Evolutionary conservation across 2,329 filamentous ascomycete genomes (phyloP), one percentile per base, ranked within the genome.

Genomic region (Penicillium sp.): DNA sequence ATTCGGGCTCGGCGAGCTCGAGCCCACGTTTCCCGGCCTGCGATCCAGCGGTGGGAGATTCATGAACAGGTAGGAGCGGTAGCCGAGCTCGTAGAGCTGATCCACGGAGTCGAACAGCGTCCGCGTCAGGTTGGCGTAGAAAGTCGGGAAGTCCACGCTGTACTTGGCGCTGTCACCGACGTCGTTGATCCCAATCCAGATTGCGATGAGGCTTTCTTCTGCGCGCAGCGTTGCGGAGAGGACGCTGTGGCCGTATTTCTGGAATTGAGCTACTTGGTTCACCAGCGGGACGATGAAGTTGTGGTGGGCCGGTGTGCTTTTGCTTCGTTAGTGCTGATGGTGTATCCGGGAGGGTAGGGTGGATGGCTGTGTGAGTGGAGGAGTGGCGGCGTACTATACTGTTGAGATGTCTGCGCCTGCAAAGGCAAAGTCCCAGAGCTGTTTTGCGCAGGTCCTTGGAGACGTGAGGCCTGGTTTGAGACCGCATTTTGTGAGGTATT

Each of bases 101-200:
- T 65, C 56, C 7, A 75, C 61, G 11, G 66, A 64, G 10, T 58
- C 43, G 40, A 76, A 72, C 2, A 74, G 59, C 0, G 67, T 61
- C 3, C 36, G 36, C 23, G 72, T 65, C 4, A 77, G 56, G 8
- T 58, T 53, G 3, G 67, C 56, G 51, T 77, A 78, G 47, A 75
- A 69, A 0, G 51, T 57, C 3, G 64, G 61, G 45, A 76, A 77
- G 8, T 65, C 60, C 9, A 71, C 63, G 20, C 60, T 63, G 33
- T 68, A 70, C 27, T 69, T 66, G 10, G 59, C 63, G 5, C 70
- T 69, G 51, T 80, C 76, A 46, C 65, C 68, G 45, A 80, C 75
- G 41, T 80, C 77, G 52, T 80, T 80, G 43, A 79, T 62, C 2
- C 74, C 77, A 31, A 79, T 80, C 71, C 73, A 80, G 25, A 78